Evolutionary conservation across 164 flowering plant species (phyloP), one percentile per base, ranked within the genome.

Genomic region (Piper longum): DNA sequence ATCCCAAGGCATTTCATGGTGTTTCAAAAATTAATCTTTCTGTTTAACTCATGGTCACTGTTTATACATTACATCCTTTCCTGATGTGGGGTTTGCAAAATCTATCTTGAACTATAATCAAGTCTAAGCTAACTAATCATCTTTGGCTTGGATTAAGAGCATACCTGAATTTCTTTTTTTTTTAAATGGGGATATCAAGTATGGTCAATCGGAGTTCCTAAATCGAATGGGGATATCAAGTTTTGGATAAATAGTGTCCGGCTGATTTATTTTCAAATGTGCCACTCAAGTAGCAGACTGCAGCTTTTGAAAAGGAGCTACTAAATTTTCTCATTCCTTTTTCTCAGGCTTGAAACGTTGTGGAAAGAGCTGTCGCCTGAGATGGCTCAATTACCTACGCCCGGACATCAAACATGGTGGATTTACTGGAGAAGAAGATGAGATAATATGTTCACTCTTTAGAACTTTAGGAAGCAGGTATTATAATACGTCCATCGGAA

Each of bases 331-430:
- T 26, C 36, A 26, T 26, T 26, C 54, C 62, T 43, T 64, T 64
- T 4, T 59, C 60, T 64, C 76, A 87, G 89, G 93, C 13, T 82
- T 87, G 7, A 79, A 66, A 4, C 82, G 93, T 0, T 87, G 93
- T 45, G 93, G 93, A 14, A 87, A 87, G 79, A 87, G 89, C 72
- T 87, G 93, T 71, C 79, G 93, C 2, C 62, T 87, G 56, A 75
- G 93, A 62, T 86, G 36, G 36, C 36, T 26, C 36, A 26, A 26
- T 26, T 26, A 26, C 36, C 36, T 26, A 26, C 36, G 36, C 36
- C 36, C 36, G 36, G 36, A 26, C 36, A 26, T 26, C 36, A 26
- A 26, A 26, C 36, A 26, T 26, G 89, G 89, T 82, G 86, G 79
- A 5, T 86, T 81, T 57, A 83, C 89, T 6, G 78, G 84, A 16